Evolutionary conservation across 768 basidiomycete species (phyloP), one percentile per base, ranked within the genome.

Genomic region (Pleurotus citrinopileatus): DNA sequence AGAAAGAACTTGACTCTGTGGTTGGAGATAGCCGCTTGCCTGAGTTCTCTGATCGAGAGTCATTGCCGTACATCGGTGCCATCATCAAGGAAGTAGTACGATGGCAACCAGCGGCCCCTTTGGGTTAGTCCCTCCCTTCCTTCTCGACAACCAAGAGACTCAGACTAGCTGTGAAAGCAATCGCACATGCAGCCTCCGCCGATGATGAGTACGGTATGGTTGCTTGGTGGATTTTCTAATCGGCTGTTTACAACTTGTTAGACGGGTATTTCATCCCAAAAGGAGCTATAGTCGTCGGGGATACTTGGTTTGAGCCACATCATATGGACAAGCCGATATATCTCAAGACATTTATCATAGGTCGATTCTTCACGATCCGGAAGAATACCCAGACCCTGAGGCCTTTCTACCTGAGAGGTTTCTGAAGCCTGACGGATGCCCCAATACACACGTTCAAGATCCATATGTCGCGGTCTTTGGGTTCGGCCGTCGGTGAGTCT

Each of bases 1-100:
- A 67, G 40, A 55, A 52, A 23, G 68, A 70, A 43, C 48, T 68
- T 15, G 64, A 67, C 25, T 20, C 5, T 23, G 45, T 47, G 7
- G 17, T 20, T 23, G 45, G 45, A 32, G 4, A 27, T 27, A 15
- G 15, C 45, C 45, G 45, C 25, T 19, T 47, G 10, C 45, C 45
- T 23, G 2, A 23, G 13, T 53, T 42, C 37, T 29, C 25, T n/a
- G 52, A 53, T 19, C 4, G 26, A 42, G 52, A 9, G 6, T 44
- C 52, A 13, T 34, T 53, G 15, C 52, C 52, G 5, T 53, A 53
- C 37, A 28, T 53, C n/a, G 12, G 13, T 17, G 52, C 52, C 10
- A 27, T 42, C n/a, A 40, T 40, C 22, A 37, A 42, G 13, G 52
- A 53, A 42, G 17, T 53, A 9, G 29, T 42, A 25, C 38, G 52